A percentile compares a stretch with the other conserved stretches of the same genome.
These are phyloP conservation scores for Cucurbita moschata DNA, from an alignment of 306 rosid species.

Conservation along the genomic window DNA sequence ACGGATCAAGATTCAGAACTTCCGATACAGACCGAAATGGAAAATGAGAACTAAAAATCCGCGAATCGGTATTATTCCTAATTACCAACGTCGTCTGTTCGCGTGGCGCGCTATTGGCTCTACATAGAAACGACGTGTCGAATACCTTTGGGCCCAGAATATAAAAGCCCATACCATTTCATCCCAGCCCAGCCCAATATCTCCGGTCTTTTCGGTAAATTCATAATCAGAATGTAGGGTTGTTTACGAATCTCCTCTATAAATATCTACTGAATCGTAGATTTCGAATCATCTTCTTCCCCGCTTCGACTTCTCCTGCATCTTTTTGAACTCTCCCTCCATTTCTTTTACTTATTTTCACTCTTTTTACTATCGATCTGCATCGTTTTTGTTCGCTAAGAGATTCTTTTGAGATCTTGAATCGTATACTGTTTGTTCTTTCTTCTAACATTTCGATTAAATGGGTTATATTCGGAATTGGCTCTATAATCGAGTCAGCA, in stretches of 20 bases:
- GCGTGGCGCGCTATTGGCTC: slow-evolving; percentile 2
- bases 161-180: not conserved
- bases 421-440: not conserved
- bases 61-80: not conserved
- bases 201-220: not conserved
- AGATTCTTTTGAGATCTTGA: not conserved
- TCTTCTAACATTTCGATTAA: not conserved
- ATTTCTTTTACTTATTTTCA: not conserved
- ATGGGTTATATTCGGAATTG: not conserved
- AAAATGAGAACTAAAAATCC: not conserved
- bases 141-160: not conserved
- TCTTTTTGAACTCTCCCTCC: not conserved
- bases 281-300: not conserved
- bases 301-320: not conserved
- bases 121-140: not conserved
- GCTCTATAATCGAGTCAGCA: slow-evolving; percentile 67
- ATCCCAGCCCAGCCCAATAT: too few species aligned
- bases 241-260: not conserved
- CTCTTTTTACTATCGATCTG: not conserved
- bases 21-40: not conserved
- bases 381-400: too few species aligned
- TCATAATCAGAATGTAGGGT: not conserved
- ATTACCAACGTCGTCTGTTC: not conserved
- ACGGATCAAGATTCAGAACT: not conserved
- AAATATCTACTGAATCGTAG: not conserved